Evolutionary conservation across 2,329 filamentous ascomycete genomes (phyloP).

Genomic region (Hirsutella rhossiliensis): DNA sequence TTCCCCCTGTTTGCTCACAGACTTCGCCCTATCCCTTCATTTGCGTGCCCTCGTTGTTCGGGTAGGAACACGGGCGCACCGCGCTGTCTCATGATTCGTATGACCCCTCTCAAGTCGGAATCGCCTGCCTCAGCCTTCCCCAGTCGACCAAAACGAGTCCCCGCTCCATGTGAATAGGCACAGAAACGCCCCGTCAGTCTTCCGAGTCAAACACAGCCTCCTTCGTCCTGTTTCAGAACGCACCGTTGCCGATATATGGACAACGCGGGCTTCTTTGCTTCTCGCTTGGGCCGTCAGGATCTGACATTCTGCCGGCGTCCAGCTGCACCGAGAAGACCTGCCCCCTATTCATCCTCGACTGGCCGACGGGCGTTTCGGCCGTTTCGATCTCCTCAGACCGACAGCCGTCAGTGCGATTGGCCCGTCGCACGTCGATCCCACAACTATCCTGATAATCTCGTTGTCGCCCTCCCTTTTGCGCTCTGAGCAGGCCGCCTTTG

Average conservation of each 20-base stretch:
- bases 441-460: slow-evolving; percentile 3
- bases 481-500: background rate
- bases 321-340: slow-evolving; percentile 1
- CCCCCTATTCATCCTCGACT: slow-evolving; percentile 3
- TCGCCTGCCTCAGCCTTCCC: background rate
- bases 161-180: background rate
- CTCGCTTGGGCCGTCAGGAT: slow-evolving; percentile 9
- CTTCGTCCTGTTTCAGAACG: slow-evolving; percentile 9
- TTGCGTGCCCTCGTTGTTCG: background rate
- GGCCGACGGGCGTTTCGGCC: slow-evolving; percentile 8
- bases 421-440: slow-evolving; percentile 6
- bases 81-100: slow-evolving; percentile 8
- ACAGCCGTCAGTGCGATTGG: slow-evolving; percentile 5
- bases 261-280: slow-evolving; percentile 4
- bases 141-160: background rate
- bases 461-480: background rate
- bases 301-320: slow-evolving; percentile 3
- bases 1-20: background rate
- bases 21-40: background rate
- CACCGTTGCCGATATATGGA: slow-evolving; percentile 3
- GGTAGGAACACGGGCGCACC: slow-evolving; percentile 8
- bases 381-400: slow-evolving; percentile 9
- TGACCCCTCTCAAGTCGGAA: slow-evolving; percentile 6
- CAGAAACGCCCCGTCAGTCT: background rate
- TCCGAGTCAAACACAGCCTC: slow-evolving; percentile 5